These are phyloP conservation scores for Termitomyces bulborhizus DNA, from an alignment of 768 basidiomycete genomes.

Conservation along the genomic window DNA sequence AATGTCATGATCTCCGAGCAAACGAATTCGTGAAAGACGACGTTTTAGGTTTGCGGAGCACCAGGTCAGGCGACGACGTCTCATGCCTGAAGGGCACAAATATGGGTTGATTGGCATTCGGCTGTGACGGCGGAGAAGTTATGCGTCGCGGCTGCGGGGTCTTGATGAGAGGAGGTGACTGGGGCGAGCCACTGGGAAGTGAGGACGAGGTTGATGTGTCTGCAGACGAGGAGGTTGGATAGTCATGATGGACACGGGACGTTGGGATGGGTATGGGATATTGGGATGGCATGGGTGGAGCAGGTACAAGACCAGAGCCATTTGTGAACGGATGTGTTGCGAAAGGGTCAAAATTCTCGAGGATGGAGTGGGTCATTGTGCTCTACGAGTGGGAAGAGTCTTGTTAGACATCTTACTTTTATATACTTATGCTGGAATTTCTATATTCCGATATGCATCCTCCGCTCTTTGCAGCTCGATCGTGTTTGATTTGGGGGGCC, in stretches of 20 bases:
- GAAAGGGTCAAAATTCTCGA: constrained; percentile 51
- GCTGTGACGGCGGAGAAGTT: constrained; percentile 12
- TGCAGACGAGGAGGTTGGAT: constrained; percentile 9
- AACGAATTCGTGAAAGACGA: constrained; percentile 5
- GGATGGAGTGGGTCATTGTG: constrained; percentile 27
- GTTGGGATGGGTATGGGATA: constrained; percentile 39
- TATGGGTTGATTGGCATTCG: constrained; percentile 24
- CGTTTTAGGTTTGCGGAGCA: constrained; percentile 29
- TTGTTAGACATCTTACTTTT: neutral
- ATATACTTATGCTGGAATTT: neutral
- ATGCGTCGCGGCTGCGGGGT: constrained; percentile 23
- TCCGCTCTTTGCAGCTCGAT: constrained; percentile 7
- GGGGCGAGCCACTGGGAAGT: constrained; percentile 8
- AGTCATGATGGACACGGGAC: constrained; percentile 15
- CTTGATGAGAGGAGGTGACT: constrained; percentile 13
- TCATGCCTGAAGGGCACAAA: constrained; percentile 49
- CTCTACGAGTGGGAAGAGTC: neutral
- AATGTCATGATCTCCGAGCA: constrained; percentile 5
- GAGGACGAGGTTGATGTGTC: constrained; percentile 17
- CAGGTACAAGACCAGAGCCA: constrained; percentile 30
- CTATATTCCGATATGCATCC: constrained; percentile 8
- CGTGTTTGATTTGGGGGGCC: constrained; percentile 1
- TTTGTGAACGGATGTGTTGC: constrained; percentile 56
- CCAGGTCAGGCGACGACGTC: constrained; percentile 51
- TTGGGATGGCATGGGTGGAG: constrained; percentile 39